Evolutionary conservation across 495 filamentous ascomycete genomes (phyloP).

Genomic region (Friedmanniomyces simplex): DNA sequence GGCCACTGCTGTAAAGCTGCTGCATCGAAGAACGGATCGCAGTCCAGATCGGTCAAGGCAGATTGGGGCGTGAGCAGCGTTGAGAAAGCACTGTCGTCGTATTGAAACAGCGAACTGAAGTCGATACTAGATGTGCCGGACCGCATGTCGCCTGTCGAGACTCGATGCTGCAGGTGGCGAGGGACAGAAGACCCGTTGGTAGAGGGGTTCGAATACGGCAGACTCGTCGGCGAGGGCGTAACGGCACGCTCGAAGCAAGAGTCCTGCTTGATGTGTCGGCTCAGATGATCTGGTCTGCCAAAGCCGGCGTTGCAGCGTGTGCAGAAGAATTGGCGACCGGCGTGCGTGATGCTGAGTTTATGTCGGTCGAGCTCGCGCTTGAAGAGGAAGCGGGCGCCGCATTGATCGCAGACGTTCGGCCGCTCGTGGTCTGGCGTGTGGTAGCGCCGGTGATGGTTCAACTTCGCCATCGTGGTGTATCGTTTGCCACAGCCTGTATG

Average conservation of each 20-base stretch:
- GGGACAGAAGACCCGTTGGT: not conserved
- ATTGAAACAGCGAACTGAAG: not conserved
- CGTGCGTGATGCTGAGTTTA: not conserved
- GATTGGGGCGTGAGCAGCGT: not conserved
- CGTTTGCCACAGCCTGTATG: not conserved
- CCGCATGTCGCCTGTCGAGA: not conserved
- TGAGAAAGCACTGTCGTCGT: not conserved
- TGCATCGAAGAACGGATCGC: not conserved
- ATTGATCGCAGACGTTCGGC: not conserved
- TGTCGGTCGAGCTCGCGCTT: not conserved
- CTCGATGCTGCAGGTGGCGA: not conserved
- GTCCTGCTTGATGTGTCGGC: not conserved
- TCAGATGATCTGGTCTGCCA: not conserved
- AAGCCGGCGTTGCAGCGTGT: not conserved
- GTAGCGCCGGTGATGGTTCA: slow-evolving; percentile 1
- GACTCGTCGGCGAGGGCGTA: not conserved
- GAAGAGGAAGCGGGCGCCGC: slow-evolving; percentile 2
- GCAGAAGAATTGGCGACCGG: not conserved
- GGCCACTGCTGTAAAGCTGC: not conserved
- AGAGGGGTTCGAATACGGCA: not conserved
- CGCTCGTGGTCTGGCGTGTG: slow-evolving; percentile 1
- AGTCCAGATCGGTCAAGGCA: not conserved
- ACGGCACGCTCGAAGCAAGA: not conserved
- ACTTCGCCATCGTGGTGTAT: not conserved
- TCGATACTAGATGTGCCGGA: not conserved